Evolutionary conservation across 345 rosid species (phyloP).

Genomic region (Populus deltoides): DNA sequence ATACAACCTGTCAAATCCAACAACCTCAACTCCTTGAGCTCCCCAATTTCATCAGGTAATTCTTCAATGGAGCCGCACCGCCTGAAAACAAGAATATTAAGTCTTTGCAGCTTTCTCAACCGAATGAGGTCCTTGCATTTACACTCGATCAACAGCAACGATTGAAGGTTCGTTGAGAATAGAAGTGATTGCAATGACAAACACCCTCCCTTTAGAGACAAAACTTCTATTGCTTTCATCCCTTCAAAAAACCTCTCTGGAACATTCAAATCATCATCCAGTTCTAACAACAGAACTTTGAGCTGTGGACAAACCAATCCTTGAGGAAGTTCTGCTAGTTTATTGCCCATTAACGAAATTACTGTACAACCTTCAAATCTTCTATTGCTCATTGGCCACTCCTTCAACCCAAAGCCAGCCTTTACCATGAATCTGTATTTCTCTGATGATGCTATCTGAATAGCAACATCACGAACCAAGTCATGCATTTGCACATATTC

Average conservation of each 20-base stretch:
- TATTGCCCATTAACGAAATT: conserved; percentile 4
- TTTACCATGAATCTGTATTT: neutral
- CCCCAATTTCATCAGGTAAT: neutral
- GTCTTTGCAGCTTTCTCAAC: neutral
- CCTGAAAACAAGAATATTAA: conserved; percentile 1
- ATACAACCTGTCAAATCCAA: no score
- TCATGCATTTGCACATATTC: conserved; percentile 1
- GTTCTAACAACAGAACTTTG: neutral
- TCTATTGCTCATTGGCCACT: neutral
- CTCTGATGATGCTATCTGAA: no score
- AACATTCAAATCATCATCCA: neutral
- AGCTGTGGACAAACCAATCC: no score
- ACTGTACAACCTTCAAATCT: neutral
- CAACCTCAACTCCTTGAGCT: neutral
- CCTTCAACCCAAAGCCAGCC: neutral
- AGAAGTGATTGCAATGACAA: neutral
- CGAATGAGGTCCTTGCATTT: neutral
- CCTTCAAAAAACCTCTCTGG: neutral
- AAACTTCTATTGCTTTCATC: neutral
- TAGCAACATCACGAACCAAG: conserved; percentile 13
- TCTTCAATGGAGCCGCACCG: neutral
- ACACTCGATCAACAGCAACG: neutral
- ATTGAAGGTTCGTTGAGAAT: conserved; percentile 3
- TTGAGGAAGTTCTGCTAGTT: neutral
- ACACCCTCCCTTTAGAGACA: neutral